Evolutionary conservation across 352 stramenopile genomes (phyloP), one percentile per base, ranked within the genome.

Genomic region (Halophytophthora batemanensis): DNA sequence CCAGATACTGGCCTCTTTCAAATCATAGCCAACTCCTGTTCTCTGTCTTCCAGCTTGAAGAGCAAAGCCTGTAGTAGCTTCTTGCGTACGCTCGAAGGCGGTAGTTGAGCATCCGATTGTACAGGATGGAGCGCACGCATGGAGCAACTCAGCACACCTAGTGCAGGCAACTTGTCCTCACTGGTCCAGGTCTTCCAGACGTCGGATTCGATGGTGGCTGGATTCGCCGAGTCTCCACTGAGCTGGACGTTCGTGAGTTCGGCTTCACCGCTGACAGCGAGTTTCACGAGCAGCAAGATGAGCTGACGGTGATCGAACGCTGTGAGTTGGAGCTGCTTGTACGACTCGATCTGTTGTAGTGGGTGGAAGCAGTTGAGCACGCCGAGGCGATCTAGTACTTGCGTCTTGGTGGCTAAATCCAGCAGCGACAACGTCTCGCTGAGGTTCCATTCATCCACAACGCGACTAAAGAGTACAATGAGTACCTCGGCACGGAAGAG

Each of bases 401-500:
- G 77, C 11, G 70, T 71, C 58, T 87, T 87, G 15, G 75, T 86
- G 4, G 61, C 64, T 15, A 85, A 49, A 50, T 90, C 80, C 2
- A 90, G 46, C 18, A 90, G 47, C n/a, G 73, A 77, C 17, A 90
- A 62, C 19, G 77, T 69, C 43, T 90, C 80, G 28, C 59, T 65
- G 21, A 87, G 64, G 34, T 88, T 87, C 66, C 66, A 82, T 43
- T 88, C 80, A 46, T 90, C 80, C 10, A 88, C 64, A 17, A 83
- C 83, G 25, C 77, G 64, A 28, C 54, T 74, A 47, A 87, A 86
- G 0, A 90, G 43, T 44, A 88, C 82, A 21, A 90, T 64, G 34
- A 90, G 82, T 14, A 87, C 80, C 60, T 90, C 80, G 14, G 77
- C 73, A 28, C 80, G 73, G 34, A 82, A 71, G 0, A 90, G 56